Evolutionary conservation across 371 early-diverging fungal species (phyloP).

Genomic region (Rhizopus sp.): DNA sequence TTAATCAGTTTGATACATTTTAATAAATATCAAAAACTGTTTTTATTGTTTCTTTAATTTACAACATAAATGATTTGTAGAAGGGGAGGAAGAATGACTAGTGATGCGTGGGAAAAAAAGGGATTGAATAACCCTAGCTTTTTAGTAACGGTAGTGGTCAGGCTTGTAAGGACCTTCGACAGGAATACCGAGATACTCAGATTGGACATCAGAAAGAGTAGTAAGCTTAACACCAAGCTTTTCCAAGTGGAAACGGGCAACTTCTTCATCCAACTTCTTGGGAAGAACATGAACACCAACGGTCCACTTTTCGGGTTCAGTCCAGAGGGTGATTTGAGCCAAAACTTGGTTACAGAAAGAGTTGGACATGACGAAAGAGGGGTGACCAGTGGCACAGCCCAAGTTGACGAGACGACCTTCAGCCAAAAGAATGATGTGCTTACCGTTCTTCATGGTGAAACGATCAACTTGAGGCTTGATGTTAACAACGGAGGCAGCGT

Average conservation of each 20-base stretch:
- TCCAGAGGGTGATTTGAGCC: slow-evolving; percentile 99
- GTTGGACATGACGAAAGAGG: slow-evolving; percentile 99
- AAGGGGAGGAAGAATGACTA: neutral
- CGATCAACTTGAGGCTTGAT: slow-evolving; percentile 99
- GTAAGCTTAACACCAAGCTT: slow-evolving; percentile 96
- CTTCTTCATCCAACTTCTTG: slow-evolving; percentile 99
- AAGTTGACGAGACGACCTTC: slow-evolving; percentile 99
- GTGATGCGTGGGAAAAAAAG: slow-evolving; percentile 1
- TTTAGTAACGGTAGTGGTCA: slow-evolving; percentile 89
- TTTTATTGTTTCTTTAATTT: too few species aligned
- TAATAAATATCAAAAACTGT: too few species aligned
- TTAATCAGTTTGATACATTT: too few species aligned
- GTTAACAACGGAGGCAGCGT: slow-evolving; percentile 86
- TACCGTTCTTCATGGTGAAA: slow-evolving; percentile 90
- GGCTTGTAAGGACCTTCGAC: slow-evolving; percentile 96
- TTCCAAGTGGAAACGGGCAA: slow-evolving; percentile 94
- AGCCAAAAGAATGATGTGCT: slow-evolving; percentile 95
- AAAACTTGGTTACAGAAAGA: slow-evolving; percentile 99
- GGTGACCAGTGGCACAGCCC: slow-evolving; percentile 99
- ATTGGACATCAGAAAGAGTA: slow-evolving; percentile 70
- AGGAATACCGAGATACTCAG: slow-evolving; percentile 87
- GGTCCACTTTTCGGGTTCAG: slow-evolving; percentile 82
- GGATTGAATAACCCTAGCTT: slow-evolving; percentile 6
- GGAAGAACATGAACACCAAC: slow-evolving; percentile 98
- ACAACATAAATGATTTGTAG: neutral